Base-by-base conservation (phyloP, 2,329 filamentous ascomycete species). In the Penicillium sp. region DNA sequence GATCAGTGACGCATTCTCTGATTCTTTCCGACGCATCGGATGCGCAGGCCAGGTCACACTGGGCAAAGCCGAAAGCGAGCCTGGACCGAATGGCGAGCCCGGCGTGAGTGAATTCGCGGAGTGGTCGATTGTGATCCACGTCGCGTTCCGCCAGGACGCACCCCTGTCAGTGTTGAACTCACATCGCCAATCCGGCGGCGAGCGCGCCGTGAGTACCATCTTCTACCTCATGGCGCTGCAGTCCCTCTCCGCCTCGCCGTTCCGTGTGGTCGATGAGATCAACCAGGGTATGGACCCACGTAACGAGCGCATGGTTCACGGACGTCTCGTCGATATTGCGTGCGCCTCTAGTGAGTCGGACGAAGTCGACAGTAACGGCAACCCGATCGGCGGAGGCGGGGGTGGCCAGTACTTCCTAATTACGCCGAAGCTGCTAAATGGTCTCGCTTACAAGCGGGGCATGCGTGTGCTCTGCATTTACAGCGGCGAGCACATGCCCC, bases 201-300 rank as follows among this genome's bases (percentile, higher is more conserved):
- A 99, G 77, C 89, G 94, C 56, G 91, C 94, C 22, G 93, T 99
- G 21, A 96, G 91, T 21, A 99, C 94, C 13, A 96, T 97, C 69
- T 99, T 97, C 82, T 99, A 95, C 77, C 90, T 99, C 53, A 97
- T 99, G 92, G 91, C 94, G 5, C 84, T 99, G 24, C 94, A 99
- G 73, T 90, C 90, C 47, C 87, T 99, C 67, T 93, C 94, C 14
- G 89, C 92, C 67, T 92, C 92, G 3, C 94, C 94, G 1, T 99
- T 99, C 83, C 91, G 94, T 49, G 93, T 99, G 47, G 94, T 99
- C 55, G 94, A 99, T 75, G 94, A 99, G 78, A 99, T 99, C 81
- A 99, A 99, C 71, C 94, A 99, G 77, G 94, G 94, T 62, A 99
- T 99, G 94, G 94, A 99, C 73, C 94, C 93, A 42, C 88, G 94